Evolutionary conservation across 192 early-diverging fungal genomes (phyloP).

Genomic region (Coemansia sp.): DNA sequence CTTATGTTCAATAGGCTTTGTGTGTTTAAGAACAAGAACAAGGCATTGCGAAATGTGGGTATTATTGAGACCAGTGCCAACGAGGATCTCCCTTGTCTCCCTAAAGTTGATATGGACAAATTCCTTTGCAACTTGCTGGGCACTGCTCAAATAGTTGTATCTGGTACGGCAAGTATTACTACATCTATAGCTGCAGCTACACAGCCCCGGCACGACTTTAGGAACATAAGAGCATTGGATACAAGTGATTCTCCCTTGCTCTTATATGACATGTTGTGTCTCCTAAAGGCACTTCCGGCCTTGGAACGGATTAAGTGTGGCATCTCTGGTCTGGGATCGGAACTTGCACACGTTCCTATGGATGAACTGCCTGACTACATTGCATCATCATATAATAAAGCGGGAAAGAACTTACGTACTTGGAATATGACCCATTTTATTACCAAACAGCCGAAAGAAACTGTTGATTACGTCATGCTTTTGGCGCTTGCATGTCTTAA

Average conservation of each 20-base stretch:
- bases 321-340: background rate
- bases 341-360: background rate
- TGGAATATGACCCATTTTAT: background rate
- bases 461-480: background rate
- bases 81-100: background rate
- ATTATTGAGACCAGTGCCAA: background rate
- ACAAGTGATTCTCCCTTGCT: background rate
- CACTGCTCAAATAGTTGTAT: background rate
- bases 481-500: background rate
- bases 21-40: background rate
- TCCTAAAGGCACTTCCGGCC: background rate
- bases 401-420: background rate
- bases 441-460: background rate
- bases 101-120: background rate
- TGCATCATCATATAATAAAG: background rate
- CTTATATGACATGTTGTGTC: background rate
- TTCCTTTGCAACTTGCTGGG: background rate
- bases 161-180: background rate
- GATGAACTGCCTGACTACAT: background rate
- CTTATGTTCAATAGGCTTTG: background rate
- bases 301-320: background rate
- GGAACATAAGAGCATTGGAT: background rate
- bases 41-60: background rate
- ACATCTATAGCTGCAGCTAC: background rate
- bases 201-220: background rate